These are phyloP conservation scores for Corynascus novoguineensis DNA, from an alignment of 495 filamentous ascomycete species.

Conservation along the genomic window DNA sequence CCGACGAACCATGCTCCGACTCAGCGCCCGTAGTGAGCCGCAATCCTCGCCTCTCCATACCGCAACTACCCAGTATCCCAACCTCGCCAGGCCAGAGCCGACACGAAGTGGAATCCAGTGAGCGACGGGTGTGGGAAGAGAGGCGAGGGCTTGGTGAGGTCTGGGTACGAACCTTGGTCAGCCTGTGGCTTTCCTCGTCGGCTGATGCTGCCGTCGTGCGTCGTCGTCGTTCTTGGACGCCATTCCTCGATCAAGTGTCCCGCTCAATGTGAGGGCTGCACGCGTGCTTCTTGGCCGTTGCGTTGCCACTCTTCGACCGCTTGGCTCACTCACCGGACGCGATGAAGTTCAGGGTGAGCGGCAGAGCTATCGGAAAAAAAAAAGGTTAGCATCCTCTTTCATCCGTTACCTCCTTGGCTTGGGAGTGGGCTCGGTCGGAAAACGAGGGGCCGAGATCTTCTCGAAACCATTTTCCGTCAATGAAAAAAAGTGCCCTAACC, in stretches of 20 bases:
- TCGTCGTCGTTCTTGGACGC: neutral
- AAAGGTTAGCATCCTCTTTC: conserved; percentile 10
- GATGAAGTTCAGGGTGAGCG: conserved; percentile 75
- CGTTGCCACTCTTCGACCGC: conserved; percentile 28
- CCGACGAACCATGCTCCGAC: conserved; percentile 40
- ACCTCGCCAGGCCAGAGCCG: neutral
- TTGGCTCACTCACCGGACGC: conserved; percentile 66
- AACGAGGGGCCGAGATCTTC: conserved; percentile 4
- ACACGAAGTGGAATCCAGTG: too few relatives aligned
- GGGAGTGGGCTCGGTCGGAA: conserved; percentile 6
- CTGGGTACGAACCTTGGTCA: conserved; percentile 30
- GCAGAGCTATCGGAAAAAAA: conserved; percentile 48
- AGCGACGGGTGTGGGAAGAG: conserved; percentile 5
- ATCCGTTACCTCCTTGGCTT: too few relatives aligned
- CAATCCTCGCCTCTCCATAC: conserved; percentile 31
- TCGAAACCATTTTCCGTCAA: conserved; percentile 2
- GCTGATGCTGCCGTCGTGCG: neutral
- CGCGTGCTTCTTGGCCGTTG: conserved; percentile 3
- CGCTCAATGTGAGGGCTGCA: conserved; percentile 4
- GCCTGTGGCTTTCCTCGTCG: conserved; percentile 1
- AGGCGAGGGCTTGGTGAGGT: conserved; percentile 23
- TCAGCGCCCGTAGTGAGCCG: conserved; percentile 86
- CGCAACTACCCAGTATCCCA: neutral
- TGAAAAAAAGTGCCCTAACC: conserved; percentile 48
- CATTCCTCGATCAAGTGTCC: neutral